Base-by-base conservation (phyloP, 306 rosid genomes). In the Quercus rubra region DNA sequence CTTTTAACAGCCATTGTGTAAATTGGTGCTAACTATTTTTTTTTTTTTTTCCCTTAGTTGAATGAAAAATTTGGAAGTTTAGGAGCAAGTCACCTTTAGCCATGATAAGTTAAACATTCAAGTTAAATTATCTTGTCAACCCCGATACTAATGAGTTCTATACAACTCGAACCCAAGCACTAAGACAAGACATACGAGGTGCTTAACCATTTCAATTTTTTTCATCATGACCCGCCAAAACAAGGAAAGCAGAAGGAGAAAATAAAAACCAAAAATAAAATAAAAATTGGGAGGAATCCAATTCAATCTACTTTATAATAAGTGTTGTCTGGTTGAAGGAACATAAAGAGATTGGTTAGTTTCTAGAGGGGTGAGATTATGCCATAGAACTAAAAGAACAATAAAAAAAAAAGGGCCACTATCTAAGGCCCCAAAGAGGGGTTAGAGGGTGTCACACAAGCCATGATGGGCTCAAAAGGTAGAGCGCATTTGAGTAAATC, bases 401-500 rank as follows among this genome's bases (percentile, higher is more conserved):
- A 74, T 41, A 77, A 23, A 41, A 35, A 23, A 23, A 23, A 41
- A 41, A 20, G 72, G 59, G n/a, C 49, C 78, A 55, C 64, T 77
- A 67, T 38, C 72, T 46, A 4, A 6, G 61, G 58, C 43, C 67
- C 69, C 75, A 23, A 31, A 41, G 15, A 19, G 27, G 46, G 46
- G 11, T 41, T 58, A 27, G 31, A 70, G 57, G 57, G 74, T 66
- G 79, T 55, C 75, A 64, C 33, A 2, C 61, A 31, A 52, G 15
- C 41, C 75, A 83, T 79, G 56, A 71, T 83, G 78, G 68, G 12
- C 38, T 25, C 30, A 9, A 54, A 79, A 79, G 71, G 71, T 51
- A 4, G 27, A 19, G 46, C 31, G 66, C 19, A 18, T 49, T 64
- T 64, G 43, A 59, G 71, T 14, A 71, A 66, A 74, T 55, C 83